A percentile compares a stretch with the other conserved stretches of the same genome.
phyloP scores from a whole-genome alignment of 2,329 filamentous ascomycete species.

The Sporothrix euskadiensis region DNA sequence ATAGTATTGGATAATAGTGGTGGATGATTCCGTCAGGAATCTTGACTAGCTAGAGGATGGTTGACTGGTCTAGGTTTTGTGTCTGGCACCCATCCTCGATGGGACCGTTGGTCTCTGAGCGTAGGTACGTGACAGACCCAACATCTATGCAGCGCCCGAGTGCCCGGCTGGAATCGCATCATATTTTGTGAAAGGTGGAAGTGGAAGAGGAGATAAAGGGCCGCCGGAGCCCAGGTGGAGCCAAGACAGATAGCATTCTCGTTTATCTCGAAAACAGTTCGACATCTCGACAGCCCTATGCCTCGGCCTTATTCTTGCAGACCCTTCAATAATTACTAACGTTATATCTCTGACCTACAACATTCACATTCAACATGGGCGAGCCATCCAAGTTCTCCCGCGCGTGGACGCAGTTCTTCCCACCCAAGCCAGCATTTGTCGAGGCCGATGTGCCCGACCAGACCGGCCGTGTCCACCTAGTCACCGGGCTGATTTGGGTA shows the following conservation, averaged over 20 bases:
- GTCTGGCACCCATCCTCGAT: too few species aligned
- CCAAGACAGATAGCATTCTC: not conserved
- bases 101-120: too few species aligned
- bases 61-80: too few species aligned
- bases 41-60: too few species aligned
- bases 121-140: not conserved
- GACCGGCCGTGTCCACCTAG: slow-evolving; percentile 40
- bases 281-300: not conserved
- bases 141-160: not conserved
- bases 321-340: not conserved
- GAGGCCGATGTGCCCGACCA: not conserved
- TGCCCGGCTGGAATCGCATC: not conserved
- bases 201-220: not conserved
- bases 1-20: too few species aligned
- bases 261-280: not conserved
- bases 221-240: not conserved
- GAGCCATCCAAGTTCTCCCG: slow-evolving; percentile 3
- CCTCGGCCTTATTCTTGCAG: not conserved
- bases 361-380: not conserved
- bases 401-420: slow-evolving; percentile 20
- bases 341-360: not conserved
- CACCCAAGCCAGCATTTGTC: slow-evolving; percentile 2
- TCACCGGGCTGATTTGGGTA: slow-evolving; percentile 41
- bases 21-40: too few species aligned
- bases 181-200: not conserved